These are phyloP conservation scores for Beauveria pseudobassiana DNA, from an alignment of 2,329 filamentous ascomycete species.

Conservation along the genomic window DNA sequence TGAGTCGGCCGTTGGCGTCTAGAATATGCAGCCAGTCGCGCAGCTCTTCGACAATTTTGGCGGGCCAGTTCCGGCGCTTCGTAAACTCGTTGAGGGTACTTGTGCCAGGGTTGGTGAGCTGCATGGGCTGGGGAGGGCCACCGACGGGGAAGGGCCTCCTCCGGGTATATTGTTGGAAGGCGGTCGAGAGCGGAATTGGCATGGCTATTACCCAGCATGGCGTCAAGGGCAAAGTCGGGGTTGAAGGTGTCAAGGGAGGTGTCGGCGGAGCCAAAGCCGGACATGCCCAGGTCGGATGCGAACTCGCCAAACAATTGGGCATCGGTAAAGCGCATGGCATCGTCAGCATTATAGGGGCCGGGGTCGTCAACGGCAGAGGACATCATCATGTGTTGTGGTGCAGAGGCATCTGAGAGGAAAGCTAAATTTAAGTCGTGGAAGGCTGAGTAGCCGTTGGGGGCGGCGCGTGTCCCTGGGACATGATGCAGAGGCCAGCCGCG, in stretches of 20 bases:
- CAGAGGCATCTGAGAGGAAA: constrained; percentile 8
- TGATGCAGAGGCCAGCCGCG: not conserved
- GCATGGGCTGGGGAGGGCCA: constrained; percentile 24
- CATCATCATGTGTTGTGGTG: constrained; percentile 3
- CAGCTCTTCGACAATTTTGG: constrained; percentile 81
- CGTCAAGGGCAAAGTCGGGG: constrained; percentile 8
- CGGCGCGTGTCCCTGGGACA: constrained; percentile 8
- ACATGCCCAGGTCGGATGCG: constrained; percentile 2
- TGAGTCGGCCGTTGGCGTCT: constrained; percentile 73
- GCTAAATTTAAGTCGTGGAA: constrained; percentile 3
- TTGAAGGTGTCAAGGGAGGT: constrained; percentile 4
- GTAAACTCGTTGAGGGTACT: constrained; percentile 51
- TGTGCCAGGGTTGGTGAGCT: constrained; percentile 20
- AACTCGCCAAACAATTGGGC: constrained; percentile 6
- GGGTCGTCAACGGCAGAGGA: not conserved
- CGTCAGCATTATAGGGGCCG: not conserved
- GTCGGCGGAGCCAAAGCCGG: not conserved
- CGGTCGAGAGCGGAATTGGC: constrained; percentile 22
- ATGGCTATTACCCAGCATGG: constrained; percentile 15
- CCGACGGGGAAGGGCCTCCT: constrained; percentile 33
- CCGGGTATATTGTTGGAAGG: constrained; percentile 30
- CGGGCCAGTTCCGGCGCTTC: constrained; percentile 69
- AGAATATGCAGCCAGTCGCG: constrained; percentile 85
- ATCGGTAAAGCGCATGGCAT: constrained; percentile 6
- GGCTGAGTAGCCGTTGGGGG: not conserved